These are phyloP conservation scores for Fusarium nematophilum DNA, from an alignment of 2,329 filamentous ascomycete genomes.

Conservation along the genomic window DNA sequence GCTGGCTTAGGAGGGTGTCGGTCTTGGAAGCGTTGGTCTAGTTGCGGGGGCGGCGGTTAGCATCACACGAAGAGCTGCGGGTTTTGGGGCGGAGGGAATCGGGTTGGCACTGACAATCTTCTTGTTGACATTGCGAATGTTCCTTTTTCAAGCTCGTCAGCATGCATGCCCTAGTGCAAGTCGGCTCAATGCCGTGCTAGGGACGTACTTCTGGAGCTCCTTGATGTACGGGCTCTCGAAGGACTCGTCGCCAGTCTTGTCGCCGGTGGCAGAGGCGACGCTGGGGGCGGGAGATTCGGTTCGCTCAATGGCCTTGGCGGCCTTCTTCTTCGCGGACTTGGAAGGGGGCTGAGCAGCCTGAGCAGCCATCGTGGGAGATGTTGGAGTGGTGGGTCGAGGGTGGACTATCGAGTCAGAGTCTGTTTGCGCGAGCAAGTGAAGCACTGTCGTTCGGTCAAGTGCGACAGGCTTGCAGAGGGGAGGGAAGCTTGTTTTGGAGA, in stretches of 20 bases:
- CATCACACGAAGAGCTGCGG: constrained; percentile 19
- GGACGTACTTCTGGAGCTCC: constrained; percentile 86
- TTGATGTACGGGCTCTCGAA: constrained; percentile 84
- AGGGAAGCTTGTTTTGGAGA: constrained; percentile 17
- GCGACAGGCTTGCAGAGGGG: constrained; percentile 32
- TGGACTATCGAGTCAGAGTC: constrained; percentile 25
- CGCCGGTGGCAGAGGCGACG: constrained; percentile 56
- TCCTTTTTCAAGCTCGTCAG: constrained; percentile 65
- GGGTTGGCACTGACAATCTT: constrained; percentile 80
- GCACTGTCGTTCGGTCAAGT: constrained; percentile 27
- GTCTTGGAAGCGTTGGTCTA: constrained; percentile 79
- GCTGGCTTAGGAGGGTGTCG: constrained; percentile 74
- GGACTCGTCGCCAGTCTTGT: constrained; percentile 65
- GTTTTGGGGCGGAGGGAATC: constrained; percentile 19
- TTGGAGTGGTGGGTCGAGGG: constrained; percentile 16
- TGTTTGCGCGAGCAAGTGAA: constrained; percentile 38
- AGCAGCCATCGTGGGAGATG: constrained; percentile 66
- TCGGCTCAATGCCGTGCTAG: not conserved
- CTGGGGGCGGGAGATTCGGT: constrained; percentile 67
- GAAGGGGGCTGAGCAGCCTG: constrained; percentile 69
- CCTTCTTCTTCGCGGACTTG: constrained; percentile 77
- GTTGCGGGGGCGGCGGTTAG: constrained; percentile 29
- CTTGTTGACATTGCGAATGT: constrained; percentile 91
- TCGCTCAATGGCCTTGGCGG: constrained; percentile 61
- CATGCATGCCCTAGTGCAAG: not conserved